Conservation (phyloP, 1,139 yeast species). For the Blastobotrys serpentis region DNA sequence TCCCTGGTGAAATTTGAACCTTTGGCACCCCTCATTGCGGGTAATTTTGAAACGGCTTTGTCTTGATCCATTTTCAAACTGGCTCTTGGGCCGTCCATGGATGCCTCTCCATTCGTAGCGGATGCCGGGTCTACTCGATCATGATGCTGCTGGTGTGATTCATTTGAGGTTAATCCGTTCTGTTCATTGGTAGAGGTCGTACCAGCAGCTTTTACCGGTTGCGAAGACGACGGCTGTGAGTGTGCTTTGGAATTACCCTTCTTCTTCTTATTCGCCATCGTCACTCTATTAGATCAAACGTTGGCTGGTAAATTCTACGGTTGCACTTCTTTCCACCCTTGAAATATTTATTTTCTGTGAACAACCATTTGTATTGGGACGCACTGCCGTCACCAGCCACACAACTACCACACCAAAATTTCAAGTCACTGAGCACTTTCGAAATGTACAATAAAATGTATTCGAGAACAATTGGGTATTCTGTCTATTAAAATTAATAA, state of each 20-base stretch:
- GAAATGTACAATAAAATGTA: too few relatives aligned
- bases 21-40: constrained; percentile 11
- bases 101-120: too few relatives aligned
- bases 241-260: background rate
- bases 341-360: background rate
- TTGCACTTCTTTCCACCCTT: background rate
- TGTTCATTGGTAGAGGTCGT: background rate
- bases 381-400: background rate
- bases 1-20: background rate
- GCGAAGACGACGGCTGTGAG: background rate
- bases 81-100: too few relatives aligned
- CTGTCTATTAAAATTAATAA: too few relatives aligned
- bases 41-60: background rate
- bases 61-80: too few relatives aligned
- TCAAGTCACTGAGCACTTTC: too few relatives aligned
- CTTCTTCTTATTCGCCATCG: constrained; percentile 7
- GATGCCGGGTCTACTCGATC: too few relatives aligned
- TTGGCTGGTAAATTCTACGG: background rate
- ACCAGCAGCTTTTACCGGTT: background rate
- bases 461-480: too few relatives aligned
- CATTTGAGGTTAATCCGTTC: too few relatives aligned
- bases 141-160: too few relatives aligned
- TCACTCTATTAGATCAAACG: background rate
- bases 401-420: background rate
- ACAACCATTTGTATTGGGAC: background rate